Evolutionary conservation across 2,329 filamentous ascomycete genomes (phyloP).

Genomic region (Aplosporella prunicola): DNA sequence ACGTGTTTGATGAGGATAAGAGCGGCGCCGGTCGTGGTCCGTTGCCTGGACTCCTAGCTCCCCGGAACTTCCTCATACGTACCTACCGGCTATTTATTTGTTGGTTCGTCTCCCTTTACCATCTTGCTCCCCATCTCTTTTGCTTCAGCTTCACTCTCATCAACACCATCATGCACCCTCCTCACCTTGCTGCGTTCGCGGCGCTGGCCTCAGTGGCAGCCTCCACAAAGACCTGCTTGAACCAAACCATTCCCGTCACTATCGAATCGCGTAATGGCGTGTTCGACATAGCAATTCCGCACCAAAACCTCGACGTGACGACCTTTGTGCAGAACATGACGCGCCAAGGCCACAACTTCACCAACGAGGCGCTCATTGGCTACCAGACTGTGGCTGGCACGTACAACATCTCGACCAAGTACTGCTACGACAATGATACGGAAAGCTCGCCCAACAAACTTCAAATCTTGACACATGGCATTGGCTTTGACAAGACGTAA

Average conservation of each 20-base stretch:
- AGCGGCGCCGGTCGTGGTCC: too few relatives aligned
- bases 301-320: conserved; percentile 45
- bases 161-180: too few relatives aligned
- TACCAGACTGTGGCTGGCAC: conserved; percentile 43
- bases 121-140: not conserved
- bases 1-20: too few relatives aligned
- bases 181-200: not conserved
- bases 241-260: conserved; percentile 8
- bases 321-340: conserved; percentile 45
- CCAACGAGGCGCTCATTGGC: conserved; percentile 35
- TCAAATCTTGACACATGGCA: conserved; percentile 46
- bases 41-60: too few relatives aligned
- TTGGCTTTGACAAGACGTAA: conserved; percentile 44
- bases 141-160: not conserved
- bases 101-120: too few relatives aligned
- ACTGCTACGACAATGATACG: conserved; percentile 46
- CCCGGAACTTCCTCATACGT: too few relatives aligned
- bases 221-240: conserved; percentile 8
- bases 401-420: conserved; percentile 51
- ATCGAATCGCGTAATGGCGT: conserved; percentile 5
- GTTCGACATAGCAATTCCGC: conserved; percentile 1
- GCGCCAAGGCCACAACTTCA: conserved; percentile 43
- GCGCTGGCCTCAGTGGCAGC: conserved; percentile 6
- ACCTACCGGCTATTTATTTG: too few relatives aligned
- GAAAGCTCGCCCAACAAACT: conserved; percentile 25